phyloP scores from a whole-genome alignment of 73 alveolate species.

The Paramecium biaurelia region DNA sequence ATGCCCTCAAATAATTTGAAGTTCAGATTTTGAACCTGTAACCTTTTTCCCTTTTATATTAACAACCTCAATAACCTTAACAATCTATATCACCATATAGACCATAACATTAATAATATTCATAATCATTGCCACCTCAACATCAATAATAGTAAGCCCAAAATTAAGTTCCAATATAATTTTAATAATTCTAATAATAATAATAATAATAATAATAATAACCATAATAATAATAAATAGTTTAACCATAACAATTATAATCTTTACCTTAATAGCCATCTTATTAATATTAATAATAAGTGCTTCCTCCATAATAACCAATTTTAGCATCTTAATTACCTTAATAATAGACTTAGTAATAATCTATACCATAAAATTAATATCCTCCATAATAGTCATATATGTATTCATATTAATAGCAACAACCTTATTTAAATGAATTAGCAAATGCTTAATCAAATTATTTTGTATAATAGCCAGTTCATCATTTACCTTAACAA shows the following conservation, averaged over 20 bases:
- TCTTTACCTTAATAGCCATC: not conserved
- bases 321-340: not conserved
- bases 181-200: not conserved
- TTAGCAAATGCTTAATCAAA: constrained; percentile 3
- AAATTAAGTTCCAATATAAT: not conserved
- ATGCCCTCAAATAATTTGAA: constrained; percentile 25
- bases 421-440: not conserved
- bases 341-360: not conserved
- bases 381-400: not conserved
- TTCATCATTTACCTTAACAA: not conserved
- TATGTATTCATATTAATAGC: not conserved
- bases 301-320: not conserved
- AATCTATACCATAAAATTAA: not conserved
- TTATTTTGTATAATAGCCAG: not conserved
- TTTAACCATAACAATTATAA: not conserved
- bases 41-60: not conserved
- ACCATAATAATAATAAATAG: not conserved
- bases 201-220: not conserved
- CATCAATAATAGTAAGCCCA: not conserved
- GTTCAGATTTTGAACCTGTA: not conserved
- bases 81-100: not conserved
- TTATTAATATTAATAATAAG: not conserved
- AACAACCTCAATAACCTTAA: not conserved
- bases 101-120: not conserved
- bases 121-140: not conserved